phyloP scores from a whole-genome alignment of 1,139 yeast species.

The Kodamaea ohmeri region DNA sequence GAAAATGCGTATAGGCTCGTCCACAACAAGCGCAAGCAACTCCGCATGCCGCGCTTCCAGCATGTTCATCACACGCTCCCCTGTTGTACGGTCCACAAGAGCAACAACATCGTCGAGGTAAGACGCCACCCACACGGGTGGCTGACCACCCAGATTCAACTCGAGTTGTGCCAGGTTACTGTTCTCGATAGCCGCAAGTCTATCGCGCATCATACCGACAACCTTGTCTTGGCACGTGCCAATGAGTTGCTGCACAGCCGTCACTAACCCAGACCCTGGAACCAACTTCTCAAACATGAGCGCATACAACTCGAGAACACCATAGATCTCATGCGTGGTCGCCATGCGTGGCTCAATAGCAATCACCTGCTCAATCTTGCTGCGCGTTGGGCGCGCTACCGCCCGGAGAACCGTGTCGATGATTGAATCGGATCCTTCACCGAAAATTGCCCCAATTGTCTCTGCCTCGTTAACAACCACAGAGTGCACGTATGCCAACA shows the following conservation, averaged over 20 bases:
- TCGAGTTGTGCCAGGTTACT: slow-evolving; percentile 44
- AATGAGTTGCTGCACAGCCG: slow-evolving; percentile 27
- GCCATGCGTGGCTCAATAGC: slow-evolving; percentile 61
- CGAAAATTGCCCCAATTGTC: slow-evolving; percentile 50
- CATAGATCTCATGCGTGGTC: slow-evolving; percentile 56
- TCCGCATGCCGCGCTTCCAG: slow-evolving; percentile 29
- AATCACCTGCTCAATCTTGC: slow-evolving; percentile 64
- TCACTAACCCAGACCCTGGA: slow-evolving; percentile 18
- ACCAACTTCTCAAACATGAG: slow-evolving; percentile 60
- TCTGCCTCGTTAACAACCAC: slow-evolving; percentile 89
- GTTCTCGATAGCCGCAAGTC: slow-evolving; percentile 39
- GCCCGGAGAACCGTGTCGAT: slow-evolving; percentile 47
- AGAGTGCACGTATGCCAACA: slow-evolving; percentile 85
- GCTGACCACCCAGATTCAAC: slow-evolving; percentile 48
- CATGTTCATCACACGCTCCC: slow-evolving; percentile 38
- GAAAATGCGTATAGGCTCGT: slow-evolving; percentile 49
- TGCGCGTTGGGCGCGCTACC: slow-evolving; percentile 42
- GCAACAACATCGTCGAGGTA: slow-evolving; percentile 52
- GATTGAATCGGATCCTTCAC: slow-evolving; percentile 26
- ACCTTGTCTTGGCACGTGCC: slow-evolving; percentile 40
- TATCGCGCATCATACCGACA: slow-evolving; percentile 37
- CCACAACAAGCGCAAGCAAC: slow-evolving; percentile 39
- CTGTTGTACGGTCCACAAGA: slow-evolving; percentile 43
- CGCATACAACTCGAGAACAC: slow-evolving; percentile 63
- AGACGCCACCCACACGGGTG: slow-evolving; percentile 73